Evolutionary conservation across 306 rosid species (phyloP).

Genomic region (Acacia crassicarpa): DNA sequence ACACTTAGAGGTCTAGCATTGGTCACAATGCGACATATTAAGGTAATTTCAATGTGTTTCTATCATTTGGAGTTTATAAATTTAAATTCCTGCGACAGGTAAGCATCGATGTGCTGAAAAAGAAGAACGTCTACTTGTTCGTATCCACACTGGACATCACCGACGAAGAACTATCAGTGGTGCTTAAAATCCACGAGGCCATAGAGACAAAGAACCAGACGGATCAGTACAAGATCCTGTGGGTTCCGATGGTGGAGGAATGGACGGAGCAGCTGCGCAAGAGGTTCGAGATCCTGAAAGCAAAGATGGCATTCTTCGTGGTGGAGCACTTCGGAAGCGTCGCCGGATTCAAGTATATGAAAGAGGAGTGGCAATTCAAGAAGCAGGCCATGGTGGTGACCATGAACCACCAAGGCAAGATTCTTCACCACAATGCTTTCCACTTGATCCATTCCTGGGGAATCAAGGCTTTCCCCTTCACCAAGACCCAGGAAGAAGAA

Average conservation of each 20-base stretch:
- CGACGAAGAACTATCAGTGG: conserved; percentile 35
- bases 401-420: conserved; percentile 55
- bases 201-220: conserved; percentile 32
- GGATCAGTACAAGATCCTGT: conserved; percentile 48
- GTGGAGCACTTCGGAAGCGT: conserved; percentile 32
- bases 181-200: conserved; percentile 40
- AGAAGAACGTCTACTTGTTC: conserved; percentile 48
- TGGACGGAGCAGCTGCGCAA: conserved; percentile 47
- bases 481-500: not conserved
- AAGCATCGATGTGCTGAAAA: conserved; percentile 38
- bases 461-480: conserved; percentile 51
- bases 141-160: conserved; percentile 57
- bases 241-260: conserved; percentile 65
- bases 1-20: too few relatives aligned
- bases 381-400: conserved; percentile 52
- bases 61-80: not conserved
- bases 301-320: conserved; percentile 57
- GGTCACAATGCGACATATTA: not conserved
- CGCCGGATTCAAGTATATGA: conserved; percentile 56
- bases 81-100: conserved; percentile 23
- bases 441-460: conserved; percentile 59
- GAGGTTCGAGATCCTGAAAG: conserved; percentile 51
- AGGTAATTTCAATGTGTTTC: too few relatives aligned
- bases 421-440: conserved; percentile 49
- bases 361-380: conserved; percentile 62